Base-by-base conservation (phyloP, 2,329 filamentous ascomycete species). In the Phialemonium atrogriseum region DNA sequence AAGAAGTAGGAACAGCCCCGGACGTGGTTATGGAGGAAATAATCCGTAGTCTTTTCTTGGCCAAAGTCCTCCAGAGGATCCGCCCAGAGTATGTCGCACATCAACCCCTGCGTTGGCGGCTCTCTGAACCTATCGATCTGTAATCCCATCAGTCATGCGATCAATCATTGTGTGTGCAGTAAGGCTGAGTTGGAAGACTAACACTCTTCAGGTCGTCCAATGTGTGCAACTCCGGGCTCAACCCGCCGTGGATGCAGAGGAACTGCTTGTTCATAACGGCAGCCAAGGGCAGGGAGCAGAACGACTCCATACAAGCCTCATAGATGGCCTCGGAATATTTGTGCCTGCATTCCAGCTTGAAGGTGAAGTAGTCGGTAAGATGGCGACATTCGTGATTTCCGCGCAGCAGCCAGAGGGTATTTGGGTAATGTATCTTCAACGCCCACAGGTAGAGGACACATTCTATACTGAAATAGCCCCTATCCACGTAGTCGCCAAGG, bases 261-360 rank as follows among this genome's bases (percentile, higher is more conserved):
- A 98, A 98, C 60, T 98, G 91, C 70, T 98, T 98, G 75, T 98
- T 98, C 91, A 98, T 98, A 46, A 98, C 80, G 17, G 91, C 91
- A 35, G 91, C 91, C 47, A 98, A 68, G 18, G 91, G 91, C 42
- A 98, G 67, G 42, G 82, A 73, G 65, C 91, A 98, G 71, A 98
- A 98, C 0, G 91, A 93, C 44, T 98, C 89, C 77, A 95, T 94
- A 65, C 91, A 96, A 35, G 91, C 89, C 52, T 98, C 89, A 58
- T 98, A 98, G 38, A 98, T 75, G 42, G 75, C 75, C 64, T 96
- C 91, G 20, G 86, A 94, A 64, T 98, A 98, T 62, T 98, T 98
- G 75, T 98, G 91, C 68, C 94, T 95, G 73, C 91, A 98, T 61
- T 98, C 91, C 36, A 98, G 79, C 71, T 98, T 96, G 71, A 98